These are phyloP conservation scores for Syzygium aqueum DNA, from an alignment of 345 rosid species.

Conservation along the genomic window DNA sequence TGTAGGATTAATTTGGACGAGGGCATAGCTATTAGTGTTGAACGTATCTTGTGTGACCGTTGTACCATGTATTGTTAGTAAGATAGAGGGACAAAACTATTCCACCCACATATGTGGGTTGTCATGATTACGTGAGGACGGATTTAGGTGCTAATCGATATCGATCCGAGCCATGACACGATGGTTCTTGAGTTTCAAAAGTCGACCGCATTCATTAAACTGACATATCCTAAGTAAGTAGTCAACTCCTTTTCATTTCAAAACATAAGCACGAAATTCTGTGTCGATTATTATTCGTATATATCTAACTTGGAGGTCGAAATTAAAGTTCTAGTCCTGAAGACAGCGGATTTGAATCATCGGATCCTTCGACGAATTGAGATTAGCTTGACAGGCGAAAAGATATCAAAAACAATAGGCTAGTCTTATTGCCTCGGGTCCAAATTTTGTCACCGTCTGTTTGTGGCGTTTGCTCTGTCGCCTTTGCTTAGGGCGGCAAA, in stretches of 20 bases:
- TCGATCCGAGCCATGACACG: neutral
- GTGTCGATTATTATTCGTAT: neutral
- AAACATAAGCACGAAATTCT: neutral
- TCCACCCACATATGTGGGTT: neutral
- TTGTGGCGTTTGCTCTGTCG: neutral
- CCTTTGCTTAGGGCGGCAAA: neutral
- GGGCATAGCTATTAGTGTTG: neutral
- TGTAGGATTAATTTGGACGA: neutral
- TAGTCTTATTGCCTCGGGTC: neutral
- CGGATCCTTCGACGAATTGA: neutral
- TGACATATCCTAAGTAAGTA: neutral
- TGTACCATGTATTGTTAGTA: neutral
- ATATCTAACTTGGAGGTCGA: neutral
- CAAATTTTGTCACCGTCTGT: neutral
- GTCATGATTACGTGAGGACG: neutral
- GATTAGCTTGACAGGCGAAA: neutral
- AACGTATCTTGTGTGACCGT: neutral
- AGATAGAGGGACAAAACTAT: neutral
- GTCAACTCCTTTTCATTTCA: neutral
- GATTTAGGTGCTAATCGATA: neutral
- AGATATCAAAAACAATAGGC: neutral
- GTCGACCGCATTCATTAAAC: neutral
- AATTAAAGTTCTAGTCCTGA: neutral
- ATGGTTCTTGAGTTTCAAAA: neutral
- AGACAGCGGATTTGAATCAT: neutral